Evolutionary conservation across 2,329 filamentous ascomycete species (phyloP), one percentile per base, ranked within the genome.

Genomic region (Alternaria postmessia): DNA sequence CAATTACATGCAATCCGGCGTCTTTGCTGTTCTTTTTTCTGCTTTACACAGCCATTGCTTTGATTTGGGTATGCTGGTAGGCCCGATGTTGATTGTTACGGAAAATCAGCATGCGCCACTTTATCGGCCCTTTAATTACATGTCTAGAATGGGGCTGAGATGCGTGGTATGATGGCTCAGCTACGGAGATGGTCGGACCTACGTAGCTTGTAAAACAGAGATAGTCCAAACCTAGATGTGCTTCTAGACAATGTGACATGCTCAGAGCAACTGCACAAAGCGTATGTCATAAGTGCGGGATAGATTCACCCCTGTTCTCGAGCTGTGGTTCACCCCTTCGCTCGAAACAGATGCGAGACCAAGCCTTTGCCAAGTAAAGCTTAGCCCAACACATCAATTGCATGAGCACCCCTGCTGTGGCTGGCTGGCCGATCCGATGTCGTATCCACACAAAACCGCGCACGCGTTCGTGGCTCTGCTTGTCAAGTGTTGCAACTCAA

Each of bases 321-420:
- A 43, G 36, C 38, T 32, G 30, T 54, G 18, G 26, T 43, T 54
- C 51, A 46, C 39, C 26, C 26, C 22, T 28, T 39, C 41, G 18
- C 44, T 42, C 48, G 38, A 57, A 41, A 44, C 51, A 51, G 26
- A 53, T 16, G 16, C 32, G 12, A 54, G 41, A 57, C 62, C 57
- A 69, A 69, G 67, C 67, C 63, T 69, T 68, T 39, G 65, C 67
- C 65, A 68, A 69, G 67, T 14, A 48, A 61, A 68, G 65, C 67
- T 69, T 65, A 69, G 59, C 59, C 5, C 30, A 3, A 22, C 30
- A 14, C 42, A 34, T 53, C 36, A 54, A 26, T 49, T 20, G 46
- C 46, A 49, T 20, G 20, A 24, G 4, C 11, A 49, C 24, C 46
- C 46, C 20, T 38, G 46, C 46, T 43, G 18, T 38, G 28, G 38